Base-by-base conservation (phyloP, 1,284 basidiomycete genomes). In the Tylopilus orsonianus region DNA sequence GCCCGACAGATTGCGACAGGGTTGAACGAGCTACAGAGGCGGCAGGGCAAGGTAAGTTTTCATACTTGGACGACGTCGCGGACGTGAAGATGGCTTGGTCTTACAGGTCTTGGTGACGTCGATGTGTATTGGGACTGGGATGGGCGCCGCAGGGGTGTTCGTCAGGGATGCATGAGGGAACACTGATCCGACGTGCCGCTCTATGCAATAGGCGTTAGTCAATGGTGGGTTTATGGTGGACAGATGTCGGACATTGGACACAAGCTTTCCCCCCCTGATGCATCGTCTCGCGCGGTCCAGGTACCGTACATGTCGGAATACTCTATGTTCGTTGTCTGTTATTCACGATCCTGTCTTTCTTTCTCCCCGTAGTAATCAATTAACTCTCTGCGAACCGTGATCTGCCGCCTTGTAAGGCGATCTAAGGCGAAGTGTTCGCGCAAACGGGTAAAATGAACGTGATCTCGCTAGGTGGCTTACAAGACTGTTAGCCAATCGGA, bases 101-200 rank as follows among this genome's bases (percentile, higher is more conserved):
- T 34, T 27, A 14, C 46, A 88, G 85, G 71, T 89, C 20, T 73
- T 91, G 38, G 80, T 92, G 30, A 90, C 87, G 2, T 84, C 83
- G n/a, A 93, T 93, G 90, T 90, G 87, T 56, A 82, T 89, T 52
- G 90, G 89, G 33, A 86, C 86, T n/a, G 90, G 90, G 18, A 91
- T 91, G 87, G 90, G 88, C 16, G 89, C 89, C n/a, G 90, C 86
- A n/a, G 82, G 75, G 1, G 71, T 88, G 20, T 86, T 89, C 62
- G 65, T 88, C 9, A 67, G 78, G 44, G 85, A 88, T 56, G 12
- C 41, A 3, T 60, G 39, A 75, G 22, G 23, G 20, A 22, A 23
- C 23, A 22, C 14, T 10, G 6, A 20, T 4, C 8, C 13, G 29
- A 13, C 4, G 7, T 30, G 14, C 8, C 29, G 29, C 26, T 26